Base-by-base conservation (phyloP, 2,329 filamentous ascomycete genomes). In the Penicillium sp. region DNA sequence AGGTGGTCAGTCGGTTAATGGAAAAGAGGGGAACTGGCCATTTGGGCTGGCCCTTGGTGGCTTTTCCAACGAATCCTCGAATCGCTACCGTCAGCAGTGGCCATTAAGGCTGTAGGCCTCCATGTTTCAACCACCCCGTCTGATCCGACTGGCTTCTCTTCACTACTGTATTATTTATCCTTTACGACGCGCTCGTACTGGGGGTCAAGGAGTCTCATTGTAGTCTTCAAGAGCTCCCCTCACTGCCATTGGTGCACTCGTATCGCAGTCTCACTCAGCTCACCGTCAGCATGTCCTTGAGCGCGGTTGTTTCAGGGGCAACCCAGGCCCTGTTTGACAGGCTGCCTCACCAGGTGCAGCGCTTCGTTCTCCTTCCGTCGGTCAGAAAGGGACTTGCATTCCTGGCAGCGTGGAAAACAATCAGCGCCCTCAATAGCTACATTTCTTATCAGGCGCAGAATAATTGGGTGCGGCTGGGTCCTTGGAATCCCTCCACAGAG, bases 401-500 rank as follows among this genome's bases (percentile, higher is more conserved):
- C 12, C 11, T 52, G 17, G 49, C 34, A 28, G 49, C 49, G 20
- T 52, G 17, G 34, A 38, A 52, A 38, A 25, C 34, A 12, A 20
- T 52, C 8, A 12, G 34, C 2, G 49, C 12, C 14, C 15, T 52
- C 12, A 38, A 39, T 38, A 22, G 35, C 49, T 52, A 52, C 37
- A 22, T 52, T 28, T 52, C 49, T n/a, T 15, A 39, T 14, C 20
- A 35, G n/a, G 31, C 49, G 17, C 49, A 52, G 35, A 52, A 52
- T 17, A 52, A 52, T 4, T 41, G 49, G 49, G 20, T 52, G 5
- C 49, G 37, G 28, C 20, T 39, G 1, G 48, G 56, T 14, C 10
- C 42, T 48, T 65, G 60, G 63, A 38, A 55, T 35, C 54, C 56
- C n/a, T 42, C 54, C 3, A 54, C 56, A 8, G 66, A 68, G 52